Base-by-base conservation (phyloP, 257 asterid species). In the Dorcoceras hygrometricum region DNA sequence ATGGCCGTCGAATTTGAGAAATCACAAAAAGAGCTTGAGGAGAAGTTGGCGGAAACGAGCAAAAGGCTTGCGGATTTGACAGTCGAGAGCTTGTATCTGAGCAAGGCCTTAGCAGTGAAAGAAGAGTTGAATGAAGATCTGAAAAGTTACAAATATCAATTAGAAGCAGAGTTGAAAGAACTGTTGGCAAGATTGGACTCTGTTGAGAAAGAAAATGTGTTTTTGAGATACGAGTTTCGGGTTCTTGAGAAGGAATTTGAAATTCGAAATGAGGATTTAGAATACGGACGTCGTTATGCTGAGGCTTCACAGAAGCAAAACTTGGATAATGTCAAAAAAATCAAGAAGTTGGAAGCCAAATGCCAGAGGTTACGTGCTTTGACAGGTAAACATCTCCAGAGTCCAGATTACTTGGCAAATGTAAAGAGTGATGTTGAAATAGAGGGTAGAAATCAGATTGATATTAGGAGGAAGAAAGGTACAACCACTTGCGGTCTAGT, bases 311-410 rank as follows among this genome's bases (percentile, higher is more conserved):
- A 79, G 23, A 88, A 79, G 76, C 80, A 80, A 29, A 67, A 72
- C 56, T 34, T 73, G 62, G 96, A 89, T 54, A 81, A 70, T 68
- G 55, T 84, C 31, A 84, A 83, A 81, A 93, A 86, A 58, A 79
- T 93, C 11, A 87, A 85, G 86, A 90, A 78, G 76, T 76, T 93
- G 23, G 99, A 93, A 82, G 79, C 76, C 4, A 97, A 93, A 27
- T 83, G 95, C 81, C 91, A 86, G n/a, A 78, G 96, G 65, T 65
- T 90, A n/a, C 93, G 99, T 2, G 72, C 71, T 27, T 46, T 86
- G 31, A 76, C 75, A 22, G 89, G 94, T n/a, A 90, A 82, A 61
- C 73, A 86, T 29, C 65, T 82, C 32, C 87, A 90, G 31, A 80
- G 76, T 22, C 81, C 81, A 0, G 51, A 78, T 58, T 65, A 59